These are phyloP conservation scores for Leavenworthia alabamica DNA, from an alignment of 345 rosid genomes.

Conservation along the genomic window DNA sequence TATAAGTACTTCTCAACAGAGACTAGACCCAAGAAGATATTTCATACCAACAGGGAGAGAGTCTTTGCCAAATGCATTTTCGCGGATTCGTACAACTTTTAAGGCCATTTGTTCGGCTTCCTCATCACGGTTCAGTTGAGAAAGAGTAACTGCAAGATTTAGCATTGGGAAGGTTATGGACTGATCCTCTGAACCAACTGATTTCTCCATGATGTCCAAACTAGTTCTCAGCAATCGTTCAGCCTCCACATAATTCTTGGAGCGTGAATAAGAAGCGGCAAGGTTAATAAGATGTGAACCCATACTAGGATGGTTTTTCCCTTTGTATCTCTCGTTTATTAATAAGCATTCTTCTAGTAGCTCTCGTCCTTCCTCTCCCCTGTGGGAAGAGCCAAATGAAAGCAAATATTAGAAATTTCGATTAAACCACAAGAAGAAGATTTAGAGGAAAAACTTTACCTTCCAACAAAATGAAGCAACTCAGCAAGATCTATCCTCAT, in stretches of 20 bases:
- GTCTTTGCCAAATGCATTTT: slow-evolving; percentile 66
- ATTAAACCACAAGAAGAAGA: background rate
- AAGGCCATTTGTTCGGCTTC: slow-evolving; percentile 69
- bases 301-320: slow-evolving; percentile 61
- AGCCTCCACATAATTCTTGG: slow-evolving; percentile 64
- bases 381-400: slow-evolving; percentile 21
- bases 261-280: slow-evolving; percentile 63
- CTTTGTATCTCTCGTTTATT: slow-evolving; percentile 56
- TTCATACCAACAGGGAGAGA: slow-evolving; percentile 74
- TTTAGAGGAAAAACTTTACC: slow-evolving; percentile 31
- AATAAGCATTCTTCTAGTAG: slow-evolving; percentile 76
- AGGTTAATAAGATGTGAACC: slow-evolving; percentile 72
- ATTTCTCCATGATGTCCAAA: slow-evolving; percentile 47
- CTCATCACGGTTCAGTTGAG: slow-evolving; percentile 52
- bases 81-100: slow-evolving; percentile 55
- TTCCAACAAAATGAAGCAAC: slow-evolving; percentile 73
- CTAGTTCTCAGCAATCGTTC: slow-evolving; percentile 71
- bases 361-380: slow-evolving; percentile 79
- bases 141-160: slow-evolving; percentile 68
- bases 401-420: background rate
- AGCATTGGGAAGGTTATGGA: slow-evolving; percentile 75
- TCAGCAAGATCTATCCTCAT: slow-evolving; percentile 89
- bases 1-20: background rate
- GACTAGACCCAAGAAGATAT: background rate
- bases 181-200: slow-evolving; percentile 54